These are phyloP conservation scores for Talaromyces pinophilus DNA, from an alignment of 2,329 filamentous ascomycete species.

Conservation along the genomic window DNA sequence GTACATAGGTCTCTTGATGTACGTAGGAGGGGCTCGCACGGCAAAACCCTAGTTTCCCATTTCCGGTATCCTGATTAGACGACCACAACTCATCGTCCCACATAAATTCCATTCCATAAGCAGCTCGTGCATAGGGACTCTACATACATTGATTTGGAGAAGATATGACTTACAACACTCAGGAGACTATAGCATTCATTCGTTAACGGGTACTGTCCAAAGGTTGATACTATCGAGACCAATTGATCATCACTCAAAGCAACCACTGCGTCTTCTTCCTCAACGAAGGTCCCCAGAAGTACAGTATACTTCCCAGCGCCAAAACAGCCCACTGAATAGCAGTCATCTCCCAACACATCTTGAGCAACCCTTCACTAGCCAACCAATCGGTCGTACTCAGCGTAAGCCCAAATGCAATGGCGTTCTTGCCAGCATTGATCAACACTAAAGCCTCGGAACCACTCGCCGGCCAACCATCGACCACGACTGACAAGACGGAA, in stretches of 20 bases:
- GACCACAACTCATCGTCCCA: neutral
- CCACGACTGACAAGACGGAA: slow-evolving; percentile 38
- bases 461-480: slow-evolving; percentile 35
- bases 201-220: neutral
- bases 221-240: neutral
- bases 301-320: slow-evolving; percentile 34
- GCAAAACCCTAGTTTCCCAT: neutral
- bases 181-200: neutral
- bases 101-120: neutral
- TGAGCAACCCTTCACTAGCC: slow-evolving; percentile 32
- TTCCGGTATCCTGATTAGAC: neutral
- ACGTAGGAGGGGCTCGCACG: neutral
- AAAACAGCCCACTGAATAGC: slow-evolving; percentile 39
- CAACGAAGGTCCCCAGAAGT: slow-evolving; percentile 34
- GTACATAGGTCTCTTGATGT: neutral
- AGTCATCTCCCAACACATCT: slow-evolving; percentile 42
- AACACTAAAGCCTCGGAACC: slow-evolving; percentile 39
- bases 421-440: slow-evolving; percentile 36
- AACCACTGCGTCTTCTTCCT: slow-evolving; percentile 12
- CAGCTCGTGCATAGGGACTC: neutral
- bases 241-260: neutral
- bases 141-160: neutral
- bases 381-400: slow-evolving; percentile 36
- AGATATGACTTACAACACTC: neutral
- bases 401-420: slow-evolving; percentile 31